Base-by-base conservation (phyloP, 257 asterid genomes). In the Solanum sejunctum region DNA sequence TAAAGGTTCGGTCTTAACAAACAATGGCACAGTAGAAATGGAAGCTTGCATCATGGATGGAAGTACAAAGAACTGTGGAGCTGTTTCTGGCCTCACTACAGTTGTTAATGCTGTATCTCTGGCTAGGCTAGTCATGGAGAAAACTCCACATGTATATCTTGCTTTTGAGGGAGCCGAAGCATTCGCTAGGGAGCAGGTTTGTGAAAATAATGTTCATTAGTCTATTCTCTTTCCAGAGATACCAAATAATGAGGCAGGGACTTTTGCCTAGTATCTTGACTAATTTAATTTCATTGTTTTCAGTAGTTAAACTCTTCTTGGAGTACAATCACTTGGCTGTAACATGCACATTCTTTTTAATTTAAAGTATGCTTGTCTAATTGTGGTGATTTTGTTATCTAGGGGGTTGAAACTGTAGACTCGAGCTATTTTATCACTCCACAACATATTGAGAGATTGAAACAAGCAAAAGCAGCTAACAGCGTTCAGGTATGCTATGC, bases 1-100 rank as follows among this genome's bases (percentile, higher is more conserved):
- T n/a, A 89, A 82, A 89, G 98, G 98, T n/a, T 96, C 98, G 49
- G 98, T 96, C 28, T 87, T 96, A 87, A 95, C 95, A 8, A 85
- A 85, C 90, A 89, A 89, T 49, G 99, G 97, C 69, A 93, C 97
- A 8, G 94, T 94, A 11, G 99, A 96, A 91, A 96, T 96, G 98
- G 98, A 96, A 87, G 99, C 98, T 87, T 93, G 93, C 86, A 92
- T 96, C 82, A 96, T 96, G 97, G 97, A 93, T 86, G 99, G 99
- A 26, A 91, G 86, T 56, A 91, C 95, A 9, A 96, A 93, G 92
- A 89, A 77, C 18, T 94, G 99, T 75, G 99, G 99, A 49, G 98
- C 97, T 87, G 97, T 95, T 90, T 93, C 94, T 32, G 98, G 99
- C 73, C 91, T 96, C 66, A 89, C 89, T 73, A 93, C 96, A 0